phyloP scores from a whole-genome alignment of 2,329 filamentous ascomycete genomes.

The Gaeumannomyces tritici region DNA sequence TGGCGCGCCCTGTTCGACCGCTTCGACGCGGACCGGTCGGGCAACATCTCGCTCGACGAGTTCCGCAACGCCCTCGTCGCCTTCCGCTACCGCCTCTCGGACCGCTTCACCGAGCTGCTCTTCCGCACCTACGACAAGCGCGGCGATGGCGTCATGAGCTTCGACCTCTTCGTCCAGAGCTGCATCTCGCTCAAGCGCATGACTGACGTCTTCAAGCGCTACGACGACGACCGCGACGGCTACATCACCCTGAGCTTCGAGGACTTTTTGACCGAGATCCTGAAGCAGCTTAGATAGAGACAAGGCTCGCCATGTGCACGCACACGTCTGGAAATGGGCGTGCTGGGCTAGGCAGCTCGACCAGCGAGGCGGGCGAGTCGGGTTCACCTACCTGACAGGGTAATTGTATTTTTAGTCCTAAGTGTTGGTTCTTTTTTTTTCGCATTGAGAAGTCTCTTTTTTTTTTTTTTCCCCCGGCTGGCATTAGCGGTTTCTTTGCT shows the following conservation, averaged over 20 bases:
- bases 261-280: conserved; percentile 64
- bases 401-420: conserved; percentile 1
- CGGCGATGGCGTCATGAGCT: conserved; percentile 64
- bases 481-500: neutral
- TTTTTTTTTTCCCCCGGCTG: neutral
- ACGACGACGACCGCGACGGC: conserved; percentile 92
- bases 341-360: neutral
- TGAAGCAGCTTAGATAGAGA: conserved; percentile 47
- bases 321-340: neutral
- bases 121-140: conserved; percentile 86
- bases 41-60: conserved; percentile 76
- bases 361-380: neutral
- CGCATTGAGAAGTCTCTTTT: too few species aligned
- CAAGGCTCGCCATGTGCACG: too few species aligned
- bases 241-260: conserved; percentile 80
- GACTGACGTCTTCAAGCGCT: conserved; percentile 99
- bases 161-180: conserved; percentile 94
- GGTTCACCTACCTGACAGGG: neutral
- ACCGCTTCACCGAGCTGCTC: conserved; percentile 72
- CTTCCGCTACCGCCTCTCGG: conserved; percentile 86
- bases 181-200: conserved; percentile 96
- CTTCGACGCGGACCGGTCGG: conserved; percentile 80
- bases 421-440: neutral
- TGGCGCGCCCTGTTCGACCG: conserved; percentile 94
- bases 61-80: conserved; percentile 85